Evolutionary conservation across 2,329 filamentous ascomycete species (phyloP).

Genomic region (Aspergillus arachidicola): DNA sequence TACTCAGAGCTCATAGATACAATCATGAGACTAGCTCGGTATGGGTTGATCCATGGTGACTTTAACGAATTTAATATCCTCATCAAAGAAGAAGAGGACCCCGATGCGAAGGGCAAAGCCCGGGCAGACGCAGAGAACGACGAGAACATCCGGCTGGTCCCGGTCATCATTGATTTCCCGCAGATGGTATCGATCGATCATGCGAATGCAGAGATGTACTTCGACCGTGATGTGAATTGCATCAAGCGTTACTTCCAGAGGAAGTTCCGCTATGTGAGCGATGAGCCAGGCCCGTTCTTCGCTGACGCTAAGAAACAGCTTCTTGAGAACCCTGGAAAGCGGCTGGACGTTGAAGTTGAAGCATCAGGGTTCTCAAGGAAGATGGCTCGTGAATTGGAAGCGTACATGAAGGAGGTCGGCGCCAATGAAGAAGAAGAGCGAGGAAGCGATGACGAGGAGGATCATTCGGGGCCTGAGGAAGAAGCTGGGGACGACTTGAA

Average conservation of each 20-base stretch:
- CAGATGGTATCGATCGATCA: slow-evolving; percentile 98
- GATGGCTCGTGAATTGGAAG: slow-evolving; percentile 91
- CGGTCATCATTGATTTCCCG: slow-evolving; percentile 94
- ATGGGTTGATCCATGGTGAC: slow-evolving; percentile 94
- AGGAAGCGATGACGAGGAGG: slow-evolving; percentile 39
- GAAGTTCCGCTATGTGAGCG: slow-evolving; percentile 82
- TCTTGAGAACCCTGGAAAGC: slow-evolving; percentile 60
- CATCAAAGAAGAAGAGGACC: slow-evolving; percentile 70
- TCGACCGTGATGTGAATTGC: slow-evolving; percentile 92
- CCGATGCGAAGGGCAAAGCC: slow-evolving; percentile 41
- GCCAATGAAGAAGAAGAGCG: slow-evolving; percentile 54
- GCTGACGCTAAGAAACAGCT: slow-evolving; percentile 77
- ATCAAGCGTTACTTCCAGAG: slow-evolving; percentile 92
- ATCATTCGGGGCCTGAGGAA: slow-evolving; percentile 33
- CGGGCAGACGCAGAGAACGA: slow-evolving; percentile 29
- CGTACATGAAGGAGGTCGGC: slow-evolving; percentile 77
- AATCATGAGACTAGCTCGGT: slow-evolving; percentile 78
- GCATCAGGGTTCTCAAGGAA: slow-evolving; percentile 96
- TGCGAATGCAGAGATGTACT: slow-evolving; percentile 92
- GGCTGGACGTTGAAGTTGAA: slow-evolving; percentile 85
- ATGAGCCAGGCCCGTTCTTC: slow-evolving; percentile 82
- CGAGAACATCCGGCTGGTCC: slow-evolving; percentile 61
- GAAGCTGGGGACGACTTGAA: slow-evolving; percentile 33
- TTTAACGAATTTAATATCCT: slow-evolving; percentile 99
- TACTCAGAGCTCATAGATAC: slow-evolving; percentile 90